phyloP scores from a whole-genome alignment of 169 alveolate genomes.

The Eimeria necatrix region DNA sequence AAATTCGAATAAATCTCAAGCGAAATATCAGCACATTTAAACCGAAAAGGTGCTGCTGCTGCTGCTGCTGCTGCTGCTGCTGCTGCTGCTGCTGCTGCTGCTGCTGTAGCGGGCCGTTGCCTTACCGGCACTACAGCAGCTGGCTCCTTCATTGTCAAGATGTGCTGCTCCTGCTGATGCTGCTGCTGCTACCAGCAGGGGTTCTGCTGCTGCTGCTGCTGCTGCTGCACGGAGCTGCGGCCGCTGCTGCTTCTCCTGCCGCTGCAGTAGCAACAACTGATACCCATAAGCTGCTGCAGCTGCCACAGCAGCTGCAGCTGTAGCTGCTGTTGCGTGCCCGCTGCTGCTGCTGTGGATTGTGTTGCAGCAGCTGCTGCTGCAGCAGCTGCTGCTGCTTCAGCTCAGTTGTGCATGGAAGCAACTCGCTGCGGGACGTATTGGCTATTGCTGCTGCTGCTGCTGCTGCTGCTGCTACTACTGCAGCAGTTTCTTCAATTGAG shows the following conservation, averaged over 20 bases:
- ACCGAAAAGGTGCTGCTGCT: constrained; percentile 21
- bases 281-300: background rate
- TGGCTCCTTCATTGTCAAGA: background rate
- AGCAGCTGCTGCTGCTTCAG: constrained; percentile 5
- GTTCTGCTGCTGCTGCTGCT: background rate
- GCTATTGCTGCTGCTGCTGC: constrained; percentile 29
- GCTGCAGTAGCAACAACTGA: background rate
- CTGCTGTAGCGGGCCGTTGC: background rate
- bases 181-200: background rate
- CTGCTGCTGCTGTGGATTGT: no score
- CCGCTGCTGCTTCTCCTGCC: constrained; percentile 1
- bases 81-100: constrained; percentile 52
- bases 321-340: constrained; percentile 5
- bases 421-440: background rate
- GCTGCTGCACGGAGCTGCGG: background rate
- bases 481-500: background rate
- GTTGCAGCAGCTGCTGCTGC: no score
- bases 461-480: background rate
- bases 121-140: background rate
- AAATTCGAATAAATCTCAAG: no score
- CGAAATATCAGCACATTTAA: no score
- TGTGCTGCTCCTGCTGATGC: background rate
- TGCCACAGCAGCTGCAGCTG: background rate
- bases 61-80: background rate
- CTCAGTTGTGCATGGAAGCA: background rate